phyloP scores from a whole-genome alignment of 345 rosid species.

The Psidium guajava region DNA sequence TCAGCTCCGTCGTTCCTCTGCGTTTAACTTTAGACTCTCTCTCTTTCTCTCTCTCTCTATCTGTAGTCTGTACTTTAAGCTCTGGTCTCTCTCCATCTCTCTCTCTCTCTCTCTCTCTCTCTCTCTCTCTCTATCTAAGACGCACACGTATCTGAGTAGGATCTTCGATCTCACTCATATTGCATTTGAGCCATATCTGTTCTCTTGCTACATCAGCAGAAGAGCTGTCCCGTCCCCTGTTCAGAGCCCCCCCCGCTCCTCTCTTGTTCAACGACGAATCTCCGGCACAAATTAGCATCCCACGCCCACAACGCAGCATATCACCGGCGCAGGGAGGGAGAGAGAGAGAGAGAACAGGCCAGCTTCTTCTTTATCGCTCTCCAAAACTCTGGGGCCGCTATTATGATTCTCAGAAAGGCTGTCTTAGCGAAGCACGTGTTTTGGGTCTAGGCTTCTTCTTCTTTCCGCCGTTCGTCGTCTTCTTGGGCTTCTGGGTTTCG shows the following conservation, averaged over 20 bases:
- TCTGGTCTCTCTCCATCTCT: background rate
- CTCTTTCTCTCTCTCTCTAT: background rate
- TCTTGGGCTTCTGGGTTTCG: background rate
- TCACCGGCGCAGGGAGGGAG: background rate
- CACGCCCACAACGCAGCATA: background rate
- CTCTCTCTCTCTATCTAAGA: constrained; percentile 1
- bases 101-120: background rate
- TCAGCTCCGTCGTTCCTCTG: constrained; percentile 4
- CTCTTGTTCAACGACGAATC: background rate
- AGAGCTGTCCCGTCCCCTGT: background rate
- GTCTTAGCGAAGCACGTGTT: background rate
- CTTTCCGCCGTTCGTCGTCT: background rate
- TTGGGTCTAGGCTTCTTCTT: background rate
- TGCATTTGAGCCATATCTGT: constrained; percentile 5
- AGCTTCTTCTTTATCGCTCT: background rate
- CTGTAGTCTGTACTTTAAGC: background rate
- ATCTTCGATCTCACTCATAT: background rate
- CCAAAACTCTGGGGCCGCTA: background rate
- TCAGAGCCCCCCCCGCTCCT: background rate
- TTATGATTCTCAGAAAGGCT: background rate
- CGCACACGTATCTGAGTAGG: background rate
- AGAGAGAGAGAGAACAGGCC: background rate
- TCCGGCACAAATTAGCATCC: background rate
- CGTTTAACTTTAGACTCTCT: too few species aligned
- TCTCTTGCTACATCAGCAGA: background rate